These are phyloP conservation scores for Solanum medicagineum DNA, from an alignment of 257 asterid species.

Conservation along the genomic window DNA sequence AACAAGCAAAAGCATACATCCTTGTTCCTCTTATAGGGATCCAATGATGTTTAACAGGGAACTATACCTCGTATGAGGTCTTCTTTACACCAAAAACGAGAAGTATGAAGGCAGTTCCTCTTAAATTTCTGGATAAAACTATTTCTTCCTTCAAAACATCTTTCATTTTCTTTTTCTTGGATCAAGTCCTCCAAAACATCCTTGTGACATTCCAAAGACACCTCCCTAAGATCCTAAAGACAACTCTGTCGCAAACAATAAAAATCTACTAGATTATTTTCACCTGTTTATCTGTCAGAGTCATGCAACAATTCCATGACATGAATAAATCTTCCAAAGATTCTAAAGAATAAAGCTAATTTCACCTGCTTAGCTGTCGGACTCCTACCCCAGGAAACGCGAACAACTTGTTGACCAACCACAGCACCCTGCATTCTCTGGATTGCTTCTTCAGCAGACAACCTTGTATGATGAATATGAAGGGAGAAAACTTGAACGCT, in stretches of 20 bases:
- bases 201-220: not conserved
- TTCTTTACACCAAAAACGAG: not conserved
- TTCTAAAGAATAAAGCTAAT: not conserved
- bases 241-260: not conserved
- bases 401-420: constrained; percentile 87
- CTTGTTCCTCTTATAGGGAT: not conserved
- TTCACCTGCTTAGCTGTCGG: constrained; percentile 73
- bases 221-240: not conserved
- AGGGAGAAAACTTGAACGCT: not conserved
- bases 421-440: constrained; percentile 85
- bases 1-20: not conserved
- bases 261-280: not conserved
- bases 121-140: not conserved
- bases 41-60: not conserved
- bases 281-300: not conserved
- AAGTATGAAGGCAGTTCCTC: not conserved
- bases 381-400: constrained; percentile 91
- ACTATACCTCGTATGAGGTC: not conserved
- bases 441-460: constrained; percentile 91
- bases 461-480: constrained; percentile 27
- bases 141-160: not conserved
- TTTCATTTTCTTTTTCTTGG: not conserved
- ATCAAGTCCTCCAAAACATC: not conserved
- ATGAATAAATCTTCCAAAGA: not conserved
- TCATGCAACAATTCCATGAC: not conserved